Conservation (phyloP, 2,329 filamentous ascomycete genomes). For the Penicillium rolfsii region DNA sequence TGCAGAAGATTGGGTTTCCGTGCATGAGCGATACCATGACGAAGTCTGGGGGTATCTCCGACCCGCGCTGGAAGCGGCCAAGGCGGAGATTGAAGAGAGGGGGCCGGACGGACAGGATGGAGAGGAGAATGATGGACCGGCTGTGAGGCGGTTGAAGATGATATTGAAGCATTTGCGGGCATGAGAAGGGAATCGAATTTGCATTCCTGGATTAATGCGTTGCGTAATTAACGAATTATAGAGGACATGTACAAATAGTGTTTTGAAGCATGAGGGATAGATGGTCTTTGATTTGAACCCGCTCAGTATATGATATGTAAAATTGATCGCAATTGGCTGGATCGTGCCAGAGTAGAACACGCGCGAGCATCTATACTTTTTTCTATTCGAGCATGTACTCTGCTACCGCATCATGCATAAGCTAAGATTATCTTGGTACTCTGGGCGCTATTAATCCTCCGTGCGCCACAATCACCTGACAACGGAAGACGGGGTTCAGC, state of each 20-base stretch:
- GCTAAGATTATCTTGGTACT: not conserved
- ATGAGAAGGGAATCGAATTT: conserved; percentile 14
- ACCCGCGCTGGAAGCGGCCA: conserved; percentile 60
- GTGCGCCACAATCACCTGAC: not conserved
- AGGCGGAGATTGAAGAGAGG: conserved; percentile 55
- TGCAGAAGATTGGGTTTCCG: conserved; percentile 38
- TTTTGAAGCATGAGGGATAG: not conserved
- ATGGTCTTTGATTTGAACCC: not conserved
- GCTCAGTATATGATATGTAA: too few species aligned
- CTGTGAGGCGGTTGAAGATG: conserved; percentile 45
- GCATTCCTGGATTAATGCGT: not conserved
- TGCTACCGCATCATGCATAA: not conserved
- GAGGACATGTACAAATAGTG: not conserved
- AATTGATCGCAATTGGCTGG: too few species aligned
- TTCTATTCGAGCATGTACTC: too few species aligned
- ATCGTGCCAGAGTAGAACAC: too few species aligned
- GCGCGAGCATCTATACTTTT: too few species aligned
- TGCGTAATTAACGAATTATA: not conserved
- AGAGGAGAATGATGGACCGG: conserved; percentile 37
- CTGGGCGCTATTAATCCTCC: not conserved
- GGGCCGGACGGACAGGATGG: conserved; percentile 15
- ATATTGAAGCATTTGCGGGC: conserved; percentile 43
- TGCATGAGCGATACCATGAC: conserved; percentile 52
- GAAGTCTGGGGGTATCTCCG: conserved; percentile 70
- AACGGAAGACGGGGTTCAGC: not conserved